Percentiles rank a stretch among this genome's conserved stretches.
Evolutionary conservation across 1,284 basidiomycete species (phyloP).

Genomic region (Apiotrichum akiyoshidainum): DNA sequence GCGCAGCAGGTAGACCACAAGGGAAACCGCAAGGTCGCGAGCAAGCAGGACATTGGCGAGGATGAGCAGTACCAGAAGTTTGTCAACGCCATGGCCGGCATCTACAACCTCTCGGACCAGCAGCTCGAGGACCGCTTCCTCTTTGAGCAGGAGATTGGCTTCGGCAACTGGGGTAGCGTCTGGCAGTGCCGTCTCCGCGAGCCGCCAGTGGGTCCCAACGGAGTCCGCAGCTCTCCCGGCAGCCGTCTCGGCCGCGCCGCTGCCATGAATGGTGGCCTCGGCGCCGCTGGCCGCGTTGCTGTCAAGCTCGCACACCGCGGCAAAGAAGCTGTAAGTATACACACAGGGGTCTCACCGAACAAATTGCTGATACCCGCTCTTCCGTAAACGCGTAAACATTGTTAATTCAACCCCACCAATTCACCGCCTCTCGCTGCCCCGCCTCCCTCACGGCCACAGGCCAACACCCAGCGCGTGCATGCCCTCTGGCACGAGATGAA

Average conservation of each 20-base stretch:
- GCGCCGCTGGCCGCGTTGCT: conserved; percentile 60
- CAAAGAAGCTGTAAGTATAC: conserved; percentile 56
- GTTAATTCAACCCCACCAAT: no score
- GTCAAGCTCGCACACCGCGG: conserved; percentile 83
- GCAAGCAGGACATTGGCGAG: background rate
- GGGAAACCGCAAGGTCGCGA: background rate
- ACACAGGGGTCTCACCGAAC: no score
- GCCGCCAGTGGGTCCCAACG: no score
- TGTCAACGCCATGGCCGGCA: conserved; percentile 6
- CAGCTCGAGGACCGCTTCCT: conserved; percentile 38
- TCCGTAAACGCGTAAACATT: no score
- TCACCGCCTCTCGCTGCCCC: no score
- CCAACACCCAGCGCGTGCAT: conserved; percentile 59
- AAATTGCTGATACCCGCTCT: no score
- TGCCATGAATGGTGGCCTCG: conserved; percentile 28
- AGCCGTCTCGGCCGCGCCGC: conserved; percentile 28
- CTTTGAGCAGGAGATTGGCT: conserved; percentile 46
- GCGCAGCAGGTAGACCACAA: background rate
- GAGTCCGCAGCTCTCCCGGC: background rate
- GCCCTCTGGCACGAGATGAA: conserved; percentile 96
- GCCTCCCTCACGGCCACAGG: conserved; percentile 1
- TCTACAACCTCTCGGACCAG: conserved; percentile 35
- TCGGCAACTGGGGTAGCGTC: conserved; percentile 51
- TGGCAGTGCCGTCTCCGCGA: conserved; percentile 38
- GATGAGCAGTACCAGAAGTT: conserved; percentile 5